phyloP scores from a whole-genome alignment of 495 filamentous ascomycete species.

The Rusavskia elegans region DNA sequence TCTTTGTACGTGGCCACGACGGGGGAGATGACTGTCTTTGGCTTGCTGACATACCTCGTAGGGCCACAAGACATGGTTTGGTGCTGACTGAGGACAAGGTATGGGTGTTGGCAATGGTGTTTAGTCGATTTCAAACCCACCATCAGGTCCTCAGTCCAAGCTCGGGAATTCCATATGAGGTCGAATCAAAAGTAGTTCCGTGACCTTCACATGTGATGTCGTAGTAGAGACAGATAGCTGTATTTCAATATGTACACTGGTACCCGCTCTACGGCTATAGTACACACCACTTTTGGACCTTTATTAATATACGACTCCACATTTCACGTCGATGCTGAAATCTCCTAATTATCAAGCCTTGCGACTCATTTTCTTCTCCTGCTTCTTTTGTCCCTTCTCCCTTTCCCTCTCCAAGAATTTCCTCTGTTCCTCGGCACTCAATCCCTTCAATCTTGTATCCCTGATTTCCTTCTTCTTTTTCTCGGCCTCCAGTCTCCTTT shows the following conservation, averaged over 20 bases:
- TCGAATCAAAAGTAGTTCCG: too few relatives aligned
- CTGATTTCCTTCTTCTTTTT: conserved; percentile 84
- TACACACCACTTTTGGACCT: not conserved
- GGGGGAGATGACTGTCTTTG: not conserved
- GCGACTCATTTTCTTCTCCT: conserved; percentile 50
- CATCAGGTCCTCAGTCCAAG: too few relatives aligned
- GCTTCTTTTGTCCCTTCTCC: conserved; percentile 63
- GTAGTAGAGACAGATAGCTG: too few relatives aligned
- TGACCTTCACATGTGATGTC: too few relatives aligned
- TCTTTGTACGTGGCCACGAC: conserved; percentile 14
- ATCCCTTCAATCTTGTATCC: conserved; percentile 62
- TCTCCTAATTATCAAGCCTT: conserved; percentile 16
- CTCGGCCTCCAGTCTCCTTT: conserved; percentile 60
- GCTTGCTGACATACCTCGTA: conserved; percentile 19
- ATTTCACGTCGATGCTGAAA: too few relatives aligned
- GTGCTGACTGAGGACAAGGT: conserved; percentile 36
- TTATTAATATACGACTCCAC: not conserved
- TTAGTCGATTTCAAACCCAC: too few relatives aligned
- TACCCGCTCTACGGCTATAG: too few relatives aligned
- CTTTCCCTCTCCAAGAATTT: conserved; percentile 87
- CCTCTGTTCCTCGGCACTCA: conserved; percentile 88
- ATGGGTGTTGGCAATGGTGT: too few relatives aligned
- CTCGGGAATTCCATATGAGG: too few relatives aligned
- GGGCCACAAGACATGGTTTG: conserved; percentile 84
- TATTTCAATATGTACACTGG: too few relatives aligned